A percentile compares a stretch with the other conserved stretches of the same genome.
Evolutionary conservation across 768 basidiomycete genomes (phyloP).

Genomic region (Xerocomellus chrysenteron): DNA sequence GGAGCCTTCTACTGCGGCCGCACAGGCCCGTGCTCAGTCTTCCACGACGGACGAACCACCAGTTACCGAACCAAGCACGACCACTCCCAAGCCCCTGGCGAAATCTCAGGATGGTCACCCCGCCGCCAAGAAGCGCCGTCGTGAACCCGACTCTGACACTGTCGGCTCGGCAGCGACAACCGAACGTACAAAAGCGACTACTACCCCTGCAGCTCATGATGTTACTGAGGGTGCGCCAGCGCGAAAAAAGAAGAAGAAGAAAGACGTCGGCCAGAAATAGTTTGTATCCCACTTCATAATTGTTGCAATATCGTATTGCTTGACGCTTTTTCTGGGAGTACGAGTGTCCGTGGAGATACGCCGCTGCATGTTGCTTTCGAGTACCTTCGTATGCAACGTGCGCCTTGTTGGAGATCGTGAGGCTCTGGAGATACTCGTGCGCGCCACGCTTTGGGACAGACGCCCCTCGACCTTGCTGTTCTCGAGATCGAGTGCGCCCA

Average conservation of each 20-base stretch:
- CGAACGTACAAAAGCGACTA: not conserved
- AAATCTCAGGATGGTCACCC: not conserved
- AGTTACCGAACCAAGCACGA: not conserved
- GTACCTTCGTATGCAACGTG: too few relatives aligned
- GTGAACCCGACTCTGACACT: constrained; percentile 15
- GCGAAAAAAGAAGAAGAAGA: constrained; percentile 26
- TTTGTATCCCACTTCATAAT: not conserved
- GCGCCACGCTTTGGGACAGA: too few relatives aligned
- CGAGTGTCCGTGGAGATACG: too few relatives aligned
- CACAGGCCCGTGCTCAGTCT: not conserved
- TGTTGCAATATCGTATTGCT: not conserved
- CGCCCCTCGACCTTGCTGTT: too few relatives aligned
- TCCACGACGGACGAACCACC: not conserved
- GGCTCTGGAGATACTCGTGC: too few relatives aligned
- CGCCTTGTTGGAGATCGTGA: too few relatives aligned
- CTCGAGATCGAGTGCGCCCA: too few relatives aligned
- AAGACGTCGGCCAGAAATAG: constrained; percentile 9
- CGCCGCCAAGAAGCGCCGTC: constrained; percentile 22
- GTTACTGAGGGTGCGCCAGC: constrained; percentile 2
- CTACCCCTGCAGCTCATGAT: not conserved
- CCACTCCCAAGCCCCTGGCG: not conserved
- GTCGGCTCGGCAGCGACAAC: not conserved
- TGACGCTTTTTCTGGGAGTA: not conserved
- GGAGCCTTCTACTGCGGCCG: not conserved
- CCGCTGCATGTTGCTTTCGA: too few relatives aligned